Base-by-base conservation (phyloP, 331 rosid genomes). In the Arachis monticola region DNA sequence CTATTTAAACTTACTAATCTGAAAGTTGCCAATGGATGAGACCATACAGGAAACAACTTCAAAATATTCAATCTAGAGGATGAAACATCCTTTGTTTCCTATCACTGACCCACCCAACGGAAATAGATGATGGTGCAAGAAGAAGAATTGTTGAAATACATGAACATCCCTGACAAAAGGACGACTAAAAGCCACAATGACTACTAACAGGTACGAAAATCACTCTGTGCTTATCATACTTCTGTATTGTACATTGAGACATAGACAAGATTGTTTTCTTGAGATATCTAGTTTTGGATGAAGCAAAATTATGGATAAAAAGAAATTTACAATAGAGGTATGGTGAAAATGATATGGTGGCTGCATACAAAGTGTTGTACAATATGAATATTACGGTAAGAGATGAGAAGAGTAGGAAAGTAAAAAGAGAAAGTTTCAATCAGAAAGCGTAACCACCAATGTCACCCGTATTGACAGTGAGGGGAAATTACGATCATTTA, bases 171-270 rank as follows among this genome's bases (percentile, higher is more conserved):
- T 46, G 76, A 52, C 14, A 62, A 38, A 57, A 12, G 62, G 42
- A 10, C 14, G 57, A 35, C 8, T 12, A 7, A 35, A 32, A 10
- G 48, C 50, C 47, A 72, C 56, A 56, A 47, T 35, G 30, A 56
- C 64, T 69, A 9, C 44, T 60, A 44, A 60, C 61, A 17, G 69
- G 22, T 62, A 42, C 31, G 30, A 70, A 69, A 69, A 56, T 63
- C 47, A 7, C 50, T 14, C 10, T 46, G 40, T 17, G 44, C 10
- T 11, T 66, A 42, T 13, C 57, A 32, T 71, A 56, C 76, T 14
- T 59, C 4, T 14, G 59, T 71, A 50, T 76, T 53, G 3, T 50
- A 60, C 51, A 30, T 70, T 50, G 62, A 62, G 32, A 66, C 2
- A 2, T 66, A 65, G 48, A 59, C 8, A 7, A 64, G 66, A 48